phyloP scores from a whole-genome alignment of 331 rosid genomes.

The Telfairia occidentalis region DNA sequence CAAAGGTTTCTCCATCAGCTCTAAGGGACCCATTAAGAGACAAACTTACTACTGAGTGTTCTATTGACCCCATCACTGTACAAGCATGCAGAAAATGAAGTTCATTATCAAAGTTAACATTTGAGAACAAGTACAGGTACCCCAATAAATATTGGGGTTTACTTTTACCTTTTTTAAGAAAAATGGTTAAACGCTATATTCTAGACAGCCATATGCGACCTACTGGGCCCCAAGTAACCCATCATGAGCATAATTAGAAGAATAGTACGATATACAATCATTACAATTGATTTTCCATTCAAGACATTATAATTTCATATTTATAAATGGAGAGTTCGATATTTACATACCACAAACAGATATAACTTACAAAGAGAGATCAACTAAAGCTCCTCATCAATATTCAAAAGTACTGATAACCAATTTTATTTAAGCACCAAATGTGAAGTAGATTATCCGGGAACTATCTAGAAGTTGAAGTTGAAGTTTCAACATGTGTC shows the following conservation, averaged over 20 bases:
- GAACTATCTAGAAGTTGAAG: background rate
- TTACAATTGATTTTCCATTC: background rate
- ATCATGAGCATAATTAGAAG: background rate
- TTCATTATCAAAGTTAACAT: background rate
- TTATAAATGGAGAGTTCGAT: background rate
- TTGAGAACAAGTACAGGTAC: background rate
- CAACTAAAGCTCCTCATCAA: background rate
- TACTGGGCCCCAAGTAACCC: background rate
- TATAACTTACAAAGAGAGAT: background rate
- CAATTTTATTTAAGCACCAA: background rate
- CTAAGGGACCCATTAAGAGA: constrained; percentile 59
- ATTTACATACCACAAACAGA: background rate
- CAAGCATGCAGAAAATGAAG: background rate
- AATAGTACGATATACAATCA: background rate
- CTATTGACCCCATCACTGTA: constrained; percentile 87
- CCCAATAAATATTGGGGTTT: background rate
- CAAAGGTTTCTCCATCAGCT: constrained; percentile 87
- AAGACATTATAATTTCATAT: background rate
- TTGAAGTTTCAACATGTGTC: background rate
- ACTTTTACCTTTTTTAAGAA: background rate
- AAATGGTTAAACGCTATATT: background rate
- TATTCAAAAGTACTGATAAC: background rate
- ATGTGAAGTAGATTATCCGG: background rate
- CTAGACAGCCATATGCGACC: background rate
- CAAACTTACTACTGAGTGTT: constrained; percentile 66